phyloP scores from a whole-genome alignment of 78 protist genomes.

The Emiliania huxleyi region DNA sequence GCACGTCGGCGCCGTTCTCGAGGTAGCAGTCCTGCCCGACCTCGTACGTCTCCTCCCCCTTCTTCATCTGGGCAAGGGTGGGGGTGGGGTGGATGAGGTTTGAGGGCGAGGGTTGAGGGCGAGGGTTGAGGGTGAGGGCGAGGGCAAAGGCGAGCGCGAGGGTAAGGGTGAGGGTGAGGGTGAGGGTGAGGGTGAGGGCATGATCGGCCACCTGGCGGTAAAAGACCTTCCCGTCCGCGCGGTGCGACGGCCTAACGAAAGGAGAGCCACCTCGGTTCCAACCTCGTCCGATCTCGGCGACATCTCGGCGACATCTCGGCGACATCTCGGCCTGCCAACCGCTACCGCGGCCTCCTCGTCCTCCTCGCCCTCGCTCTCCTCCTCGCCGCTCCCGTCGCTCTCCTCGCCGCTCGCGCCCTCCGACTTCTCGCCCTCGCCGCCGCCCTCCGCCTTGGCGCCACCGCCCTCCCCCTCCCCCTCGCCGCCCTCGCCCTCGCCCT shows the following conservation, averaged over 20 bases:
- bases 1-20: background rate
- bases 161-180: no score
- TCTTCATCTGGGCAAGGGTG: background rate
- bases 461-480: background rate
- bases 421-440: background rate
- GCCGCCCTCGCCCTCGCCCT: background rate
- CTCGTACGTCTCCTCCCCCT: background rate
- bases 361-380: background rate
- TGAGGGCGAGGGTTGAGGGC: no score
- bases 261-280: no score
- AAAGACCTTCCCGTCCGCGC: background rate
- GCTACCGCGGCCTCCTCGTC: background rate
- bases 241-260: no score
- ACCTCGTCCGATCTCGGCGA: no score
- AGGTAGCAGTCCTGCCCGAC: slow-evolving; percentile 13
- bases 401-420: background rate
- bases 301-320: no score
- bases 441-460: background rate
- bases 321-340: background rate
- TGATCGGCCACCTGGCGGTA: background rate
- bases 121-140: no score
- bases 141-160: no score
- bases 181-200: no score
- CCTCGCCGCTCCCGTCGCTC: background rate
- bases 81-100: no score